Evolutionary conservation across 108 stramenopile genomes (phyloP).

Genomic region (Asterionellopsis glacialis): DNA sequence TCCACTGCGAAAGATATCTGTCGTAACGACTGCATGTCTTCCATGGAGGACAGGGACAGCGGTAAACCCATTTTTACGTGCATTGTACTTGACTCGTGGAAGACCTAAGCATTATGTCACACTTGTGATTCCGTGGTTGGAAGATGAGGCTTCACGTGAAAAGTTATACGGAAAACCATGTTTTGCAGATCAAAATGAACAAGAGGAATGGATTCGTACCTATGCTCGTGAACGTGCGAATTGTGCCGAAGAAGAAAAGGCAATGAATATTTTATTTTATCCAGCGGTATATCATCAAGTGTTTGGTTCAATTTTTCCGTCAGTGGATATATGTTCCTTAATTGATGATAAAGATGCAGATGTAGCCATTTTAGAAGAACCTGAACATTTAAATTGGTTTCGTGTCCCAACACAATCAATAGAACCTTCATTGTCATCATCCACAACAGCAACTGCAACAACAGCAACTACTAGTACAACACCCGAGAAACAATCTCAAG

Average conservation of each 20-base stretch:
- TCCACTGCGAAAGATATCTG: conserved; percentile 72
- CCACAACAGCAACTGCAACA: background rate
- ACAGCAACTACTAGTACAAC: background rate
- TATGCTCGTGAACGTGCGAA: conserved; percentile 49
- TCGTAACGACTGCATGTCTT: conserved; percentile 84
- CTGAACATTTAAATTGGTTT: conserved; percentile 92
- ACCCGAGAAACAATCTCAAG: background rate
- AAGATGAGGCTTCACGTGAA: conserved; percentile 51
- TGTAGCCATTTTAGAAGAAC: conserved; percentile 90
- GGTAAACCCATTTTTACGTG: conserved; percentile 86
- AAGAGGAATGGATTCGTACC: conserved; percentile 61
- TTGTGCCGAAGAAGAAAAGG: conserved; percentile 29
- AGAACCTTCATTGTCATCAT: conserved; percentile 6
- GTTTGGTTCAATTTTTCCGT: conserved; percentile 57
- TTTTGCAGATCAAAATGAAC: conserved; percentile 62
- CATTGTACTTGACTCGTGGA: conserved; percentile 69
- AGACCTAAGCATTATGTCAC: conserved; percentile 61
- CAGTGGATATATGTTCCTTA: conserved; percentile 64
- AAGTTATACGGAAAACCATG: conserved; percentile 48
- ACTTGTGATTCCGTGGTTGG: conserved; percentile 86
- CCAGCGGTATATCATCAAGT: conserved; percentile 41
- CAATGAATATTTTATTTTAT: conserved; percentile 49
- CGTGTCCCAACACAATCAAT: conserved; percentile 28
- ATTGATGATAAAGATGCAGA: conserved; percentile 76
- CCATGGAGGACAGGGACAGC: conserved; percentile 95